These are phyloP conservation scores for Cyclotella distinguenda DNA, from an alignment of 108 stramenopile species.

Conservation along the genomic window DNA sequence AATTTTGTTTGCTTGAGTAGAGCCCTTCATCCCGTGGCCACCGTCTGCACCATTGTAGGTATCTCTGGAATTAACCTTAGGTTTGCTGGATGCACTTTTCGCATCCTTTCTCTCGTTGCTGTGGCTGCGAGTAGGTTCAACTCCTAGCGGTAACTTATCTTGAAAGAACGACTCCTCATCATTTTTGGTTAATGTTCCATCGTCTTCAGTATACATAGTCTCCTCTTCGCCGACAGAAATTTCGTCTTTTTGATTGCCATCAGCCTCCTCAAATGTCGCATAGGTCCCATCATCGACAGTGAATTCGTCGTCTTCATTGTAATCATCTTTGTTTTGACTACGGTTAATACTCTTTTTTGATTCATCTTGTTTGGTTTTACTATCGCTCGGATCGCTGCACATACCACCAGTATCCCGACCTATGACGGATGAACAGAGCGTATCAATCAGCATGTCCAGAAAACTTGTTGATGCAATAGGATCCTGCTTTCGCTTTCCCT, in stretches of 20 bases:
- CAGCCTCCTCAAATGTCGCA: conserved; percentile 64
- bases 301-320: conserved; percentile 59
- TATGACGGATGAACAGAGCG: conserved; percentile 74
- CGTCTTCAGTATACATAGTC: conserved; percentile 32
- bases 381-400: conserved; percentile 15
- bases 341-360: neutral
- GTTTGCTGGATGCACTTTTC: conserved; percentile 9
- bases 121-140: conserved; percentile 18
- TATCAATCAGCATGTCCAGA: conserved; percentile 83
- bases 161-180: conserved; percentile 20
- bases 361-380: conserved; percentile 1
- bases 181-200: conserved; percentile 38
- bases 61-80: conserved; percentile 34
- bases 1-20: neutral
- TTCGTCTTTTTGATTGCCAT: conserved; percentile 17
- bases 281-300: conserved; percentile 74
- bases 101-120: conserved; percentile 20
- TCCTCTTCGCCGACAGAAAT: conserved; percentile 26
- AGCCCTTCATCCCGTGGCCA: conserved; percentile 1
- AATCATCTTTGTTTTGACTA: conserved; percentile 14
- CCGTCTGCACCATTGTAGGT: conserved; percentile 37
- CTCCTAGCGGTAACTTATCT: conserved; percentile 1
- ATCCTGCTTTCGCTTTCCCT: conserved; percentile 48
- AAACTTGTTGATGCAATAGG: conserved; percentile 79
- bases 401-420: conserved; percentile 52